These are phyloP conservation scores for Cladobotryum mycophilum DNA, from an alignment of 2,329 filamentous ascomycete species.

Conservation along the genomic window DNA sequence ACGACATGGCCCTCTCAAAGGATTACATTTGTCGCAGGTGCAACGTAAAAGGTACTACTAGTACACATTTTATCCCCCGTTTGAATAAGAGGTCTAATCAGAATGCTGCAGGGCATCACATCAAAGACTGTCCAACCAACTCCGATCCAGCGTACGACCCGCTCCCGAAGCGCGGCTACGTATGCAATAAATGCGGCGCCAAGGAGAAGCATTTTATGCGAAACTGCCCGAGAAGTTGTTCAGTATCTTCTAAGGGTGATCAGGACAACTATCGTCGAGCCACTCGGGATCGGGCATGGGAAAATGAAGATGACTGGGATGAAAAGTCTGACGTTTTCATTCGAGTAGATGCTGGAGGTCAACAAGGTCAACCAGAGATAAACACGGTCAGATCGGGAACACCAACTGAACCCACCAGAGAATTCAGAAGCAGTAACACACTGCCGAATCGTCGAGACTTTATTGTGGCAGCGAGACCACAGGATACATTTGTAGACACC, in stretches of 20 bases:
- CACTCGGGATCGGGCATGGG: neutral
- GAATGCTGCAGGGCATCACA: conserved; percentile 14
- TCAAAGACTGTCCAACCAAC: conserved; percentile 14
- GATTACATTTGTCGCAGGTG: conserved; percentile 12
- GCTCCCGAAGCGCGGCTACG: conserved; percentile 9
- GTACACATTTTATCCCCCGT: neutral
- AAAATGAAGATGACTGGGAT: neutral
- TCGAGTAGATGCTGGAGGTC: neutral
- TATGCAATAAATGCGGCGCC: conserved; percentile 15
- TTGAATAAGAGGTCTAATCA: neutral
- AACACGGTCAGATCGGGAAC: no score
- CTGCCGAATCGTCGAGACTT: no score
- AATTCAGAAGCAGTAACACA: no score
- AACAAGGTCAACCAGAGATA: no score
- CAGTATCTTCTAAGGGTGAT: neutral
- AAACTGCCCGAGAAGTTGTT: conserved; percentile 9
- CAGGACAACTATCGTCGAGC: neutral
- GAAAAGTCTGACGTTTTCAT: neutral
- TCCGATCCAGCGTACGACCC: neutral
- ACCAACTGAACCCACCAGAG: no score
- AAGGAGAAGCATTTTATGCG: conserved; percentile 12
- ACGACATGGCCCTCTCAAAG: neutral
- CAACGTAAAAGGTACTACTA: conserved; percentile 8
- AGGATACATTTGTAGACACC: no score
- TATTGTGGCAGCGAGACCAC: no score